Percentiles rank a stretch among this genome's conserved stretches.
These are phyloP conservation scores for Bruguiera gymnorhiza DNA, from an alignment of 345 rosid genomes.

Conservation along the genomic window DNA sequence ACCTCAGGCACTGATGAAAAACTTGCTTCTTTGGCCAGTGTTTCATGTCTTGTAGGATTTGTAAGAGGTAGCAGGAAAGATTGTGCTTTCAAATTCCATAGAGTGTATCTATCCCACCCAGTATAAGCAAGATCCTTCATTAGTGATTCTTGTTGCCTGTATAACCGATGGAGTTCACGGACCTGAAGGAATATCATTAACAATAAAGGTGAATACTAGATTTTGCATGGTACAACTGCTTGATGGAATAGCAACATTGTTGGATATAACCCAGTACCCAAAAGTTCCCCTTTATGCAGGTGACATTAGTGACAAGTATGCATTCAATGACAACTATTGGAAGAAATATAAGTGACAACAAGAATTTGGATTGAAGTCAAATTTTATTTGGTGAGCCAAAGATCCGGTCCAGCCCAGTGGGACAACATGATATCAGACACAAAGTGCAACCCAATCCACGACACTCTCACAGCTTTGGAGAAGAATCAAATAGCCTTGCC, in stretches of 20 bases:
- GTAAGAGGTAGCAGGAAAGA: conserved; percentile 9
- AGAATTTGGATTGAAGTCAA: no score
- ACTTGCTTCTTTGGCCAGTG: conserved; percentile 16
- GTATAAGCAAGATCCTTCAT: conserved; percentile 30
- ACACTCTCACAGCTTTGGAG: no score
- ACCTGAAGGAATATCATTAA: conserved; percentile 30
- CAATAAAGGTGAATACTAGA: conserved; percentile 3
- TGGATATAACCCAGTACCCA: background rate
- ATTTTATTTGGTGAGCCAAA: background rate
- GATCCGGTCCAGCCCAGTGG: background rate
- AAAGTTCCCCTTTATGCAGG: conserved; percentile 5
- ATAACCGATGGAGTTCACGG: conserved; percentile 43
- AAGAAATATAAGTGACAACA: no score
- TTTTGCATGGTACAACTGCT: background rate
- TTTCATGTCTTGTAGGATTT: conserved; percentile 17
- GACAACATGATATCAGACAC: background rate
- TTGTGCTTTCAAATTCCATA: conserved; percentile 24
- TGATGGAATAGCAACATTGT: background rate
- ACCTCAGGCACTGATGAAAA: conserved; percentile 22
- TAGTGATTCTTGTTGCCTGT: conserved; percentile 34
- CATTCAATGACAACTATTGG: background rate
- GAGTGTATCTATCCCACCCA: conserved; percentile 17
- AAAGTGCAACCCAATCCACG: no score
- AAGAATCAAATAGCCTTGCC: no score
- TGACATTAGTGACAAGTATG: conserved; percentile 2